Evolutionary conservation across 129 eudicot species (phyloP).

Genomic region (Pulicaria dysenterica): DNA sequence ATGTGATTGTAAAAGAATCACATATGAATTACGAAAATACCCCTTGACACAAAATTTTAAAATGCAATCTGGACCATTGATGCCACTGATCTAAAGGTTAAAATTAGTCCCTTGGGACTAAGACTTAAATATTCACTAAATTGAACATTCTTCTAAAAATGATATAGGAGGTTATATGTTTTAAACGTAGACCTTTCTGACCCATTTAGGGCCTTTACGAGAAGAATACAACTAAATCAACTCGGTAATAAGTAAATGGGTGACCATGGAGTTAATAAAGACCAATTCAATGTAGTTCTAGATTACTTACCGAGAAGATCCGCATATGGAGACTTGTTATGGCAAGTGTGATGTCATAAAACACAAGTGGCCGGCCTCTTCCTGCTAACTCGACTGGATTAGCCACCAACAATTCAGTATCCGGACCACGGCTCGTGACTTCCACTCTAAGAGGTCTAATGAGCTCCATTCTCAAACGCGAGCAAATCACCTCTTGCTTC

Average conservation of each 20-base stretch:
- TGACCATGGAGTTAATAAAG: neutral
- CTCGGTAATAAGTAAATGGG: neutral
- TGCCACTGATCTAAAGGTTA: no score
- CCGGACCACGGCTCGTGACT: constrained; percentile 56
- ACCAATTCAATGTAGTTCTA: neutral
- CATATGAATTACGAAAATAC: no score
- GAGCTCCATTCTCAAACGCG: constrained; percentile 49
- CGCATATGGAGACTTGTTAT: constrained; percentile 42
- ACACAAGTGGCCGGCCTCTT: constrained; percentile 53
- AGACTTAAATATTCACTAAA: no score
- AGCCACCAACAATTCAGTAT: constrained; percentile 53
- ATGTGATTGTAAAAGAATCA: no score
- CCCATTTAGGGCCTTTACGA: no score
- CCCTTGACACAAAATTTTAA: no score
- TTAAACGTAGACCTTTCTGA: no score
- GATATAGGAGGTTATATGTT: neutral
- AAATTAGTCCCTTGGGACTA: no score
- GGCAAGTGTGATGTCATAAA: constrained; percentile 51
- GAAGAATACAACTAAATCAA: neutral
- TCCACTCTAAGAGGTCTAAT: constrained; percentile 46
- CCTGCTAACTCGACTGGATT: constrained; percentile 55
- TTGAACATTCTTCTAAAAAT: no score
- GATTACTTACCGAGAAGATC: constrained; percentile 48
- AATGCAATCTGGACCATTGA: no score
- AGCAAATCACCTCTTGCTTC: constrained; percentile 44